Evolutionary conservation across 176 grass and related monocot genomes (phyloP).

Genomic region (Triticum dicoccoides): DNA sequence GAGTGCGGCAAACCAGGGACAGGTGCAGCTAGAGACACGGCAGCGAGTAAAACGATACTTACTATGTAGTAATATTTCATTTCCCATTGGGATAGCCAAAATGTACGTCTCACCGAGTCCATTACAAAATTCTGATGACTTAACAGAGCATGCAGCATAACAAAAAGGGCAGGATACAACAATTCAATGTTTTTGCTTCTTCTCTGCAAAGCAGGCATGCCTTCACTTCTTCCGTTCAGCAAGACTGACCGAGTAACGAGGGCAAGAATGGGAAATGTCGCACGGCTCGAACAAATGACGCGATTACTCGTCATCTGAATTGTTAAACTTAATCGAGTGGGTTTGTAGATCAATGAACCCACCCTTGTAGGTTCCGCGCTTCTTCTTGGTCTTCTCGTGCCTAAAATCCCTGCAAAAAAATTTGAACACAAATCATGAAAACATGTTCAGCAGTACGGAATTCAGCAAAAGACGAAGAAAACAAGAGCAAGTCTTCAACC

Average conservation of each 20-base stretch:
- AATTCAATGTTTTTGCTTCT: not conserved
- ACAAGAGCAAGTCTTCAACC: conserved; percentile 28
- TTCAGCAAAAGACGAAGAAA: not conserved
- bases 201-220: not conserved
- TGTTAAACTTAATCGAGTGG: conserved; percentile 79
- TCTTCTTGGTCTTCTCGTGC: conserved; percentile 99
- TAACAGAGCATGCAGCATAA: not conserved
- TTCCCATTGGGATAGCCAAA: conserved; percentile 9
- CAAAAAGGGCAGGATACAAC: conserved; percentile 2
- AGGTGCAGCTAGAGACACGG: not conserved
- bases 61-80: not conserved
- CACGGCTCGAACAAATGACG: not conserved
- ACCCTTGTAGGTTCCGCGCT: conserved; percentile 77
- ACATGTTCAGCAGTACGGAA: not conserved
- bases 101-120: conserved; percentile 13
- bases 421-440: not conserved
- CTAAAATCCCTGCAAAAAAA: conserved; percentile 69
- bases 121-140: conserved; percentile 5
- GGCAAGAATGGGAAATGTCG: not conserved
- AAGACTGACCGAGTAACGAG: not conserved
- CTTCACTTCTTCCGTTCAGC: not conserved
- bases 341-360: conserved; percentile 78
- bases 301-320: conserved; percentile 57
- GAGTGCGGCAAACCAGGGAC: not conserved
- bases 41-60: not conserved